These are phyloP conservation scores for Pholiota conissans DNA, from an alignment of 768 basidiomycete genomes.

Conservation along the genomic window DNA sequence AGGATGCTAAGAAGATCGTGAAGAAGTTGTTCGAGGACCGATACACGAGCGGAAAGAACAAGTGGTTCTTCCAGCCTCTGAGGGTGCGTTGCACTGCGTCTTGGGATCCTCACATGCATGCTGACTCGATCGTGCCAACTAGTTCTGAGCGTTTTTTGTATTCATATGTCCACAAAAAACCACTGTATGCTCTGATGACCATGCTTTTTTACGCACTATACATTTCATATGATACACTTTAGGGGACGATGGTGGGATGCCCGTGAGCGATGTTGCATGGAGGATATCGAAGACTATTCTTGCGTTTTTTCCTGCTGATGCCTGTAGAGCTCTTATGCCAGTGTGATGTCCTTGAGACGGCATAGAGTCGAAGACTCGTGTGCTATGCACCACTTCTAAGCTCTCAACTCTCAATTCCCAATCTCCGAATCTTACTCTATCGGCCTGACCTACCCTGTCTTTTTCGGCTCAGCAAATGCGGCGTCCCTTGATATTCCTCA, in stretches of 20 bases:
- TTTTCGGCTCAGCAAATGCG: too few relatives aligned
- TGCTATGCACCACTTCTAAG: too few relatives aligned
- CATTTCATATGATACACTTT: slow-evolving; percentile 15
- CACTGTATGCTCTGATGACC: slow-evolving; percentile 35
- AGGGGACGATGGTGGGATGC: slow-evolving; percentile 1
- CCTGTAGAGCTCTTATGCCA: neutral
- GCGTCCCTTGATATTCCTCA: too few relatives aligned
- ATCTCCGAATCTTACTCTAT: too few relatives aligned
- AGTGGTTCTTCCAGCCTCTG: slow-evolving; percentile 93
- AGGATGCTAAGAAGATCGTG: slow-evolving; percentile 92
- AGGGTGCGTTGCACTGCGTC: slow-evolving; percentile 49
- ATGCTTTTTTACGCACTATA: slow-evolving; percentile 26
- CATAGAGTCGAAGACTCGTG: too few relatives aligned
- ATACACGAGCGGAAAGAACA: slow-evolving; percentile 92
- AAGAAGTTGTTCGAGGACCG: slow-evolving; percentile 97
- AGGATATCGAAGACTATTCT: neutral
- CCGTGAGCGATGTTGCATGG: slow-evolving; percentile 1
- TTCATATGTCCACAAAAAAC: slow-evolving; percentile 31
- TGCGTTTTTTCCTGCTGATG: neutral
- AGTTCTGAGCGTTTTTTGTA: slow-evolving; percentile 38
- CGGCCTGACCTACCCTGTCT: too few relatives aligned
- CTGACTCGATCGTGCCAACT: slow-evolving; percentile 1
- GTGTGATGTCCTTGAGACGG: neutral
- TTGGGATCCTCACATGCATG: neutral
- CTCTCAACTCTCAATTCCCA: too few relatives aligned